Base-by-base conservation (phyloP, 371 early-diverging fungal genomes). In the Actinomucor elegans region DNA sequence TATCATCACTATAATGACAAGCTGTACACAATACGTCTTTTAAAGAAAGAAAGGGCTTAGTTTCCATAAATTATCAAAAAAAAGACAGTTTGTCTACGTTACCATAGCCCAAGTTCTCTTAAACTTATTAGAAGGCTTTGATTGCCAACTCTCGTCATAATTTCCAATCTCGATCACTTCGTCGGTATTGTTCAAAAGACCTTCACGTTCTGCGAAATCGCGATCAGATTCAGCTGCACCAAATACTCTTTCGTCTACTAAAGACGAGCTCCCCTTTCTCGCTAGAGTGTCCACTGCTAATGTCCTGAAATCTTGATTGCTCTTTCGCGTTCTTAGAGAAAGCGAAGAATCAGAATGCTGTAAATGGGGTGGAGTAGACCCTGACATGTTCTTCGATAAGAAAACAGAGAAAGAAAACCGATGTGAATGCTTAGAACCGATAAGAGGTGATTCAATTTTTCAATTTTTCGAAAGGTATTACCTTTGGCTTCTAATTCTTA, bases 151-250 rank as follows among this genome's bases (percentile, higher is more conserved):
- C 1, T 51, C 41, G 3, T 47, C 55, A 8, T 35, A 26, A 8
- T 36, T 26, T 15, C 51, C 51, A 23, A 58, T 58, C 8, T 46
- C 52, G 31, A 58, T 58, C 14, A 58, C 40, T 33, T 58, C 38
- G 23, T 31, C 40, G 33, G 20, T 40, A 23, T 31, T 31, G 8
- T 15, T 34, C 9, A 42, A 33, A 18, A 55, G 29, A 10, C 33
- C 7, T 10, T 42, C 29, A 17, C 41, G 24, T 35, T 42, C 35
- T 20, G 37, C 55, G 12, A 6, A 31, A 8, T 29, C 27, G 3
- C 38, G 24, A 11, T 28, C 38, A 10, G 45, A 14, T n/a, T 18
- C 45, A 15, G 31, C 11, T 21, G 21, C 52, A 32, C 29, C 48
- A 47, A 56, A 48, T n/a, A 48, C 49, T 56, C 48, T 18, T 17